Percentiles rank a stretch among this genome's conserved stretches.
phyloP scores from a whole-genome alignment of 2,329 filamentous ascomycete species.

The Ascomycota sp. region DNA sequence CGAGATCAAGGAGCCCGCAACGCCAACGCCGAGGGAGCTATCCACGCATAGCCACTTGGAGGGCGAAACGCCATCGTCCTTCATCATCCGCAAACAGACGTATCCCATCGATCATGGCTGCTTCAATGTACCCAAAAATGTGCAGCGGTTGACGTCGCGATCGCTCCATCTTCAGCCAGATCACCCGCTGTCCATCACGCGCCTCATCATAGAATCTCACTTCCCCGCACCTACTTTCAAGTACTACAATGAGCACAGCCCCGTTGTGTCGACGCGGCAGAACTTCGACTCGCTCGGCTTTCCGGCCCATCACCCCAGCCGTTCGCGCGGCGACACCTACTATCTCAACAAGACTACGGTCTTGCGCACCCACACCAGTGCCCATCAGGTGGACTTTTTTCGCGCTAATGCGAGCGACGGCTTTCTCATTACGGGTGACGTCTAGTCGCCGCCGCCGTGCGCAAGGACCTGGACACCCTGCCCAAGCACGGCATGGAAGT shows the following conservation, averaged over 20 bases:
- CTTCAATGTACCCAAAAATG: conserved; percentile 66
- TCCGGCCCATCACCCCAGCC: conserved; percentile 67
- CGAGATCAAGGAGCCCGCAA: no score
- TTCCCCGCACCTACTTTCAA: conserved; percentile 57
- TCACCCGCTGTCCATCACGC: conserved; percentile 79
- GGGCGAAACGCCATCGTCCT: no score
- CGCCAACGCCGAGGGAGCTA: no score
- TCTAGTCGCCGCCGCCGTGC: conserved; percentile 58
- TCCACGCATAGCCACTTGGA: no score
- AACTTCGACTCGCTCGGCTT: conserved; percentile 98
- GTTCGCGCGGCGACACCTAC: conserved; percentile 80
- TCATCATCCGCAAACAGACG: no score
- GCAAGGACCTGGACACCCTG: conserved; percentile 47
- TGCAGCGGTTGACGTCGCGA: conserved; percentile 53
- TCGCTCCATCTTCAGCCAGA: conserved; percentile 77
- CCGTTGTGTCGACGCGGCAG: conserved; percentile 64
- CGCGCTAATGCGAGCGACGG: conserved; percentile 50
- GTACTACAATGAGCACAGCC: conserved; percentile 59
- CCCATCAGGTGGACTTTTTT: conserved; percentile 76
- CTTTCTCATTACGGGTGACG: conserved; percentile 82
- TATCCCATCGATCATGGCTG: no score
- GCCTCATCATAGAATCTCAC: conserved; percentile 76
- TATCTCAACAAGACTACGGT: conserved; percentile 76
- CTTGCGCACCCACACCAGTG: conserved; percentile 81
- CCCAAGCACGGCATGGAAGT: conserved; percentile 58